Base-by-base conservation (phyloP, 345 rosid genomes). In the Murraya koenigii region DNA sequence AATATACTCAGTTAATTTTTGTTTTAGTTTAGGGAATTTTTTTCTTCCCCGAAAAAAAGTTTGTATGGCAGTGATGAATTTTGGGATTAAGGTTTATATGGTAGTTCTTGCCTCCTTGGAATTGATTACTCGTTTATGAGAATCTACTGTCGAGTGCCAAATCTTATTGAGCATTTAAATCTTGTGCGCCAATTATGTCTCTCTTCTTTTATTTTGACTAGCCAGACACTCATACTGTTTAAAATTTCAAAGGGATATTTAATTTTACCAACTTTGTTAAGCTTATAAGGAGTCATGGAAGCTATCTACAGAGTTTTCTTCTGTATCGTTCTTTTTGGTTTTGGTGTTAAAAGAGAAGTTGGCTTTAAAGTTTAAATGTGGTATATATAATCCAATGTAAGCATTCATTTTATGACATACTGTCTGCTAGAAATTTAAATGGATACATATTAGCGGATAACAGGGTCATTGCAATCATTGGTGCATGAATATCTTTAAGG, bases 381-480 rank as follows among this genome's bases (percentile, higher is more conserved):
- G 56, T 52, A 52, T 36, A 35, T 36, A 25, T 58, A 4, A 60
- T 32, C 56, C 3, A n/a, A 39, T 38, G 55, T 73, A 41, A 38
- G 25, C 30, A 6, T 25, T 11, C 44, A 22, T 72, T 58, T 6
- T 28, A 71, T 49, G 25, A 25, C 41, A 1, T 32, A 64, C 35
- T 69, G 44, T 33, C 38, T 61, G 55, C 36, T 61, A 61, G 59
- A 74, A 72, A 28, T 74, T 74, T 28, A 39, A 22, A 60, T 23
- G 3, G 68, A 30, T 3, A 26, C 13, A 15, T 74, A 26, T 26
- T 33, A 72, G 10, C 36, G 28, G 13, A 8, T 25, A 3, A 59
- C 14, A 41, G 4, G 26, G 65, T n/a, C 25, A 59, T 32, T 58
- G 65, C 26, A 59, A 22, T 9, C 5, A n/a, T 35, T 36, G 19